Conservation (phyloP, 352 stramenopile genomes). For the Phytophthora multivora region DNA sequence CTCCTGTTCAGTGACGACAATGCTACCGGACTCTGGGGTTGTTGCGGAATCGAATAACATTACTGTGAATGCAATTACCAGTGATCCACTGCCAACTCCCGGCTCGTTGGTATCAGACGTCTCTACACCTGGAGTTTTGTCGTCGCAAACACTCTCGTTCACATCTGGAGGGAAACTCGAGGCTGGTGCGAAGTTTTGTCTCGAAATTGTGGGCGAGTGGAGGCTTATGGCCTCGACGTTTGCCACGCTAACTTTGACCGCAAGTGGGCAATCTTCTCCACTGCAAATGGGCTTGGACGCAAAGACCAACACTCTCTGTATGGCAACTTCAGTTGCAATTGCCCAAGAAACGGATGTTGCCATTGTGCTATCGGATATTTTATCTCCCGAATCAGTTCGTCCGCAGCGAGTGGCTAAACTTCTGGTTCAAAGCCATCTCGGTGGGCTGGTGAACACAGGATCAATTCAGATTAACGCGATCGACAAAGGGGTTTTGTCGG, state of each 20-base stretch:
- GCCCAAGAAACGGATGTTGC: conserved; percentile 42
- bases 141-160: conserved; percentile 46
- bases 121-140: conserved; percentile 52
- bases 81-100: conserved; percentile 22
- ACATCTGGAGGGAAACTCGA: conserved; percentile 52
- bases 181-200: conserved; percentile 39
- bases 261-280: not conserved
- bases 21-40: conserved; percentile 43
- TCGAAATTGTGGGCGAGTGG: conserved; percentile 45
- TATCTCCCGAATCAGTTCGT: conserved; percentile 52
- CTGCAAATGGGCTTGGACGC: conserved; percentile 22
- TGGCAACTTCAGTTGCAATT: conserved; percentile 28
- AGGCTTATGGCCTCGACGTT: conserved; percentile 33
- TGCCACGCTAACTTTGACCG: conserved; percentile 25
- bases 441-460: conserved; percentile 52
- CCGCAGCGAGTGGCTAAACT: conserved; percentile 18
- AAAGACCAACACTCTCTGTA: conserved; percentile 30
- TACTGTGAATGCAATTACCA: conserved; percentile 47
- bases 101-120: conserved; percentile 46
- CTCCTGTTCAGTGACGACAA: conserved; percentile 37
- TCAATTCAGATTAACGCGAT: conserved; percentile 42
- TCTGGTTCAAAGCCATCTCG: conserved; percentile 49
- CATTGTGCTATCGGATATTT: conserved; percentile 46
- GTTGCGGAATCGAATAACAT: conserved; percentile 57
- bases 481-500: conserved; percentile 38